These are phyloP conservation scores for Colletotrichum magnum DNA, from an alignment of 2,329 filamentous ascomycete genomes.

Conservation along the genomic window DNA sequence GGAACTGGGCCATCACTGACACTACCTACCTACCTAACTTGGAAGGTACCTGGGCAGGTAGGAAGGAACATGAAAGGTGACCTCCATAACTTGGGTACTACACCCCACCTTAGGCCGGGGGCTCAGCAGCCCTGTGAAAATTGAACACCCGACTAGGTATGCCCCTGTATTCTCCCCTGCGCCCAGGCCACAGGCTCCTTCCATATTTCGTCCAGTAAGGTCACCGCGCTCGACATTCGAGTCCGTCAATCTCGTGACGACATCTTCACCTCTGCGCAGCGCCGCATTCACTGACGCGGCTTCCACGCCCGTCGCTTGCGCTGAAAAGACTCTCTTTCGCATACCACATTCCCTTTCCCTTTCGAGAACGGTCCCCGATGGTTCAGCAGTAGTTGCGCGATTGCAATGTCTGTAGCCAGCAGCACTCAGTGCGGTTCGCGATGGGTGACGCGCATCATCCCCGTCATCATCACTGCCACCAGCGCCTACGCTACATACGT, in stretches of 20 bases:
- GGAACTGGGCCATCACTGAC: too few species aligned
- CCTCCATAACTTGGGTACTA: too few species aligned
- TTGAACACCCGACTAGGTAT: neutral
- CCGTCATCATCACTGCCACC: slow-evolving; percentile 75
- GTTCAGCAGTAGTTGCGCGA: slow-evolving; percentile 21
- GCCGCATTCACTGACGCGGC: slow-evolving; percentile 17
- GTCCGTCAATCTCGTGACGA: slow-evolving; percentile 1
- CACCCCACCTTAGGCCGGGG: too few species aligned
- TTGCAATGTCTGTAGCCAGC: slow-evolving; percentile 42
- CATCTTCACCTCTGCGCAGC: slow-evolving; percentile 12
- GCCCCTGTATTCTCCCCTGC: neutral
- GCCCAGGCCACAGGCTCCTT: slow-evolving; percentile 7
- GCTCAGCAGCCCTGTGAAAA: slow-evolving; percentile 5
- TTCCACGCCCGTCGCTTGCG: slow-evolving; percentile 10
- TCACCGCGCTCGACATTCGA: neutral
- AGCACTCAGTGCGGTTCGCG: slow-evolving; percentile 64
- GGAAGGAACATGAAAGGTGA: too few species aligned
- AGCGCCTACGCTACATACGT: slow-evolving; percentile 81
- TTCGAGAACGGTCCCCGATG: slow-evolving; percentile 7
- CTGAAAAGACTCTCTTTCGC: neutral
- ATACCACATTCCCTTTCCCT: neutral
- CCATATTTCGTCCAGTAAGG: slow-evolving; percentile 5
- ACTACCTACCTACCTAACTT: too few species aligned
- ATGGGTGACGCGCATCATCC: slow-evolving; percentile 76
- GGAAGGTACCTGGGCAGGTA: too few species aligned